These are phyloP conservation scores for Talaromyces atroroseus DNA, from an alignment of 2,329 filamentous ascomycete species.

Conservation along the genomic window DNA sequence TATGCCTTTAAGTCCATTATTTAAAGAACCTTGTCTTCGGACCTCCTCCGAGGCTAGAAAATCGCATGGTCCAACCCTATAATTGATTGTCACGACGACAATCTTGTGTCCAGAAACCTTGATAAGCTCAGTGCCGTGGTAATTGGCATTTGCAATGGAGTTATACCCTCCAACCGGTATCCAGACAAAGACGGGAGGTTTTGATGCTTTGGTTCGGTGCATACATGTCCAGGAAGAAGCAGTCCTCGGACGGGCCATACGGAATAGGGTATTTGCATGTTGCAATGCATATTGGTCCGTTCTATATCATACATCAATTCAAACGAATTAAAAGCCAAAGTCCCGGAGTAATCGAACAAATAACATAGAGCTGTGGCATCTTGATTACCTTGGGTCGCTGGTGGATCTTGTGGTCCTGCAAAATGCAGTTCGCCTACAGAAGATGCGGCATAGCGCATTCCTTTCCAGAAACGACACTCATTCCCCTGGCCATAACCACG, in stretches of 20 bases:
- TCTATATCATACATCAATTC: slow-evolving; percentile 23
- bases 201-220: slow-evolving; percentile 34
- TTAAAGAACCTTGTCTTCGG: slow-evolving; percentile 24
- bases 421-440: slow-evolving; percentile 63
- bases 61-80: slow-evolving; percentile 21
- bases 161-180: slow-evolving; percentile 61
- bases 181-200: slow-evolving; percentile 58
- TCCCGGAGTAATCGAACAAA: background rate
- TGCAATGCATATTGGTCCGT: slow-evolving; percentile 56
- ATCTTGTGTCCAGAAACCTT: slow-evolving; percentile 36
- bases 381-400: slow-evolving; percentile 41
- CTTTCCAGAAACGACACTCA: slow-evolving; percentile 65
- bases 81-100: slow-evolving; percentile 19
- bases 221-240: slow-evolving; percentile 39
- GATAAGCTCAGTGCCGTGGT: slow-evolving; percentile 57
- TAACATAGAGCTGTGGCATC: slow-evolving; percentile 48
- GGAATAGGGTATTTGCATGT: slow-evolving; percentile 60
- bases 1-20: slow-evolving; percentile 18
- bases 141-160: slow-evolving; percentile 52
- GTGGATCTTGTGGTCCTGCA: slow-evolving; percentile 59
- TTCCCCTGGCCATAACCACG: slow-evolving; percentile 49
- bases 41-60: slow-evolving; percentile 43
- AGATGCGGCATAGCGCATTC: slow-evolving; percentile 67
- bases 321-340: too few species aligned
- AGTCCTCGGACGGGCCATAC: slow-evolving; percentile 41